Percentiles rank a stretch among this genome's conserved stretches.
Evolutionary conservation across 768 basidiomycete genomes (phyloP).

Genomic region (Suillus cothurnatus): DNA sequence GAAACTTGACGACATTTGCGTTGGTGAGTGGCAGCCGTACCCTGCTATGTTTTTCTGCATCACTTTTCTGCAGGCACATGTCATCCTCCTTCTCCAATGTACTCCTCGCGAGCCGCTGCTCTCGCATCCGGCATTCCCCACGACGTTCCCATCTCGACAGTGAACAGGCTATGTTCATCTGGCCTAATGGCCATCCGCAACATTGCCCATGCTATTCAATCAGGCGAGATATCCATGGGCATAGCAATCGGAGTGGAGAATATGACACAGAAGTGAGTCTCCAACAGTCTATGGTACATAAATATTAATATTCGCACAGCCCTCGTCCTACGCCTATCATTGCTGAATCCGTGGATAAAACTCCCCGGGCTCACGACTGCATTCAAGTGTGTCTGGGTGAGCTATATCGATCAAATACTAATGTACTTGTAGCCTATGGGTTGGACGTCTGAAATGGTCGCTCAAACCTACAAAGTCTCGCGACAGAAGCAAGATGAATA

Average conservation of each 20-base stretch:
- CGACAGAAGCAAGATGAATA: constrained; percentile 88
- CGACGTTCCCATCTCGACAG: constrained; percentile 82
- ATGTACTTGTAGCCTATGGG: constrained; percentile 75
- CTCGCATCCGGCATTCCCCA: constrained; percentile 88
- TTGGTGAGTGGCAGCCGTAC: constrained; percentile 50
- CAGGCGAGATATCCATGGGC: constrained; percentile 84
- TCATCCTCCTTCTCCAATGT: constrained; percentile 80
- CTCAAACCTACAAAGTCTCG: constrained; percentile 73
- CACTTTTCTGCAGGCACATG: constrained; percentile 60
- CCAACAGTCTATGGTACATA: neutral
- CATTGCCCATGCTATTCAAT: constrained; percentile 84
- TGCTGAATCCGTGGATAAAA: constrained; percentile 54
- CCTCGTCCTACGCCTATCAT: constrained; percentile 76
- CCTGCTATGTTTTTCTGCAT: constrained; percentile 4
- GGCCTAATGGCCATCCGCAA: constrained; percentile 92
- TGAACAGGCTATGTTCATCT: constrained; percentile 94
- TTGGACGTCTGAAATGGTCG: constrained; percentile 93
- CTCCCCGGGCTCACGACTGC: constrained; percentile 72
- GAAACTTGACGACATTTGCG: constrained; percentile 81
- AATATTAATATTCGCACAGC: constrained; percentile 38
- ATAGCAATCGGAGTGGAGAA: constrained; percentile 84
- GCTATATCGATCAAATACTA: neutral
- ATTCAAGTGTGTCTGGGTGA: constrained; percentile 51
- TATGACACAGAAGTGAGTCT: constrained; percentile 73
- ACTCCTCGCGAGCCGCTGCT: constrained; percentile 83